Base-by-base conservation (phyloP, 1,284 basidiomycete genomes). In the Abortiporus biennis region DNA sequence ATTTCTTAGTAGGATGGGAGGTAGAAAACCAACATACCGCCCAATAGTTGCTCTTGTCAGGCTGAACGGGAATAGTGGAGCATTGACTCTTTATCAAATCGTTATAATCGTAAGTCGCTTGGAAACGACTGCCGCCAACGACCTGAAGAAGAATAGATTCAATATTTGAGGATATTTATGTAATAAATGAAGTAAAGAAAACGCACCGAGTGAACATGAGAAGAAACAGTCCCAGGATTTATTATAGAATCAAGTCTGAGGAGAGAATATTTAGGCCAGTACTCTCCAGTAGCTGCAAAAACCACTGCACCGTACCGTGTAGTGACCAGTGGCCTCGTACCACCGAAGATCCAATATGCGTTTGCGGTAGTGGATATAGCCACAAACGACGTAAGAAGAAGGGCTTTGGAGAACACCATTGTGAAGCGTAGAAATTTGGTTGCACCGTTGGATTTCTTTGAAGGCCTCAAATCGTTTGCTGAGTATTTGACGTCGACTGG, bases 31-130 rank as follows among this genome's bases (percentile, higher is more conserved):
- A n/a, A 37, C 43, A 22, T 27, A 48, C 47, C 11, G 47, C 34
- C 47, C 47, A 48, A 25, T 48, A 48, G 47, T 48, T 48, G 36
- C 47, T 48, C 22, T 42, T 46, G 32, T 48, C 47, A 19, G 21
- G 34, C 23, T 36, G 47, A 6, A 48, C 40, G n/a, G 15, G 8
- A 21, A 45, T 43, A 12, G 47, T 48, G n/a, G 47, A 38, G 22
- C 47, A 48, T 24, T 45, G 17, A 23, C 47, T 48, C 23, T 32
- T 38, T 23, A 34, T 23, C 12, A 48, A 25, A 33, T 48, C 44
- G 29, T 43, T 31, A 27, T 36, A 46, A 22, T 41, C 38, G 35
- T 48, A 48, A 2, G 27, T 46, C 13, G 44, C 21, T 15, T 37
- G 17, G 38, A 48, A 48, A 13, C 41, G 39, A 40, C 44, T 48